Evolutionary conservation across 768 basidiomycete genomes (phyloP).

Genomic region (Lenzites betulinus): DNA sequence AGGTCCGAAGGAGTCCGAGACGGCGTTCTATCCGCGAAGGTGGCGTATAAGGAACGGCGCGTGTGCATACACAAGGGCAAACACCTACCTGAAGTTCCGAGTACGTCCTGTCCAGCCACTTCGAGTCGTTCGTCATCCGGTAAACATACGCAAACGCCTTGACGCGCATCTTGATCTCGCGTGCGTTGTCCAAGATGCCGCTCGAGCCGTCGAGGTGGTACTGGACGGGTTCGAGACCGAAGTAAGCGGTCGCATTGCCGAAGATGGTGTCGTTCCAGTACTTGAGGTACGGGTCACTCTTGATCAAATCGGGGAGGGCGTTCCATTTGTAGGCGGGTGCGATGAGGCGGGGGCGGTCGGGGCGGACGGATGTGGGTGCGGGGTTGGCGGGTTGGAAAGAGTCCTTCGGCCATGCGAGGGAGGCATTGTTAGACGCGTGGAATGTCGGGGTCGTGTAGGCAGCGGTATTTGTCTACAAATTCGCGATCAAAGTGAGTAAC

Average conservation of each 20-base stretch:
- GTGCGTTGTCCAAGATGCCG: constrained; percentile 89
- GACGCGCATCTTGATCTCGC: constrained; percentile 85
- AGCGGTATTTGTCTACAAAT: constrained; percentile 67
- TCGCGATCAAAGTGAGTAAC: background rate
- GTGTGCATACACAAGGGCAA: constrained; percentile 2
- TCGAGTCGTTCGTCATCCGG: constrained; percentile 87
- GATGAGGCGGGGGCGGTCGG: constrained; percentile 88
- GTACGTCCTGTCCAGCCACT: constrained; percentile 87
- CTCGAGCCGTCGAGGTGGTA: constrained; percentile 81
- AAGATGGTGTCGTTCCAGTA: constrained; percentile 94
- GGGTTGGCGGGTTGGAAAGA: constrained; percentile 69
- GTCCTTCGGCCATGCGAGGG: constrained; percentile 78
- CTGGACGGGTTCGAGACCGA: constrained; percentile 54
- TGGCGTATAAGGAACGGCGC: background rate
- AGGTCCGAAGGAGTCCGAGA: constrained; percentile 64
- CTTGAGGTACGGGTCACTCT: constrained; percentile 80
- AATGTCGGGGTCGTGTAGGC: constrained; percentile 76
- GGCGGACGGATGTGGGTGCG: constrained; percentile 55
- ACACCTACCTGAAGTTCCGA: constrained; percentile 71
- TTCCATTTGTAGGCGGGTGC: constrained; percentile 92
- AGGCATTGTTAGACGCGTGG: constrained; percentile 50
- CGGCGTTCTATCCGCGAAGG: constrained; percentile 58
- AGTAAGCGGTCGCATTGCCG: constrained; percentile 76
- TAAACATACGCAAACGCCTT: constrained; percentile 93
- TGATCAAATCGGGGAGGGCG: constrained; percentile 74